Evolutionary conservation across 495 filamentous ascomycete species (phyloP).

Genomic region (Oidiodendron maius): DNA sequence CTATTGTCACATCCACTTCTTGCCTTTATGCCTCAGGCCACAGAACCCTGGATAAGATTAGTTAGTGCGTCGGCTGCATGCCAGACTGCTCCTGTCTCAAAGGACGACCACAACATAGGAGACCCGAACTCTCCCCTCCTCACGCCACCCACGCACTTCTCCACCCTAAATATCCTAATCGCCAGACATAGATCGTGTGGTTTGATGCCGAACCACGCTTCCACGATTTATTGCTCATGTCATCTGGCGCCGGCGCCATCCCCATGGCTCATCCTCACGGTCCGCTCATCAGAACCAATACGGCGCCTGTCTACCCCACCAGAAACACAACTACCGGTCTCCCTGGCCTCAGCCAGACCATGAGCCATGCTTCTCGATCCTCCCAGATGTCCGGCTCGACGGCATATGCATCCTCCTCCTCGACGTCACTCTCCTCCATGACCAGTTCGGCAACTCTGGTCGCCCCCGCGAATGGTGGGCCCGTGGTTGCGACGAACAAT

Average conservation of each 20-base stretch:
- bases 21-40: neutral
- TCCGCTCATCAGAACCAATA: slow-evolving; percentile 42
- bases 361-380: slow-evolving; percentile 40
- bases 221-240: slow-evolving; percentile 9
- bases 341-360: slow-evolving; percentile 30
- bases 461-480: slow-evolving; percentile 41
- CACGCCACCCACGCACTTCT: neutral
- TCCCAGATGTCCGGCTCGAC: slow-evolving; percentile 50
- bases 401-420: slow-evolving; percentile 40
- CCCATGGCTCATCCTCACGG: slow-evolving; percentile 42
- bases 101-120: slow-evolving; percentile 3
- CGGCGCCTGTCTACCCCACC: slow-evolving; percentile 38
- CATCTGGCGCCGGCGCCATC: slow-evolving; percentile 16
- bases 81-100: slow-evolving; percentile 5
- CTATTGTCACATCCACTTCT: too few species aligned
- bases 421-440: slow-evolving; percentile 35
- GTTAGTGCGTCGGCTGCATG: neutral
- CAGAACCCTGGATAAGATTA: neutral
- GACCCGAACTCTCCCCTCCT: neutral
- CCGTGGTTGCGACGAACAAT: slow-evolving; percentile 69
- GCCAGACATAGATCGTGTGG: neutral
- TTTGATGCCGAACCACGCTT: slow-evolving; percentile 20
- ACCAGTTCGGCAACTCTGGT: slow-evolving; percentile 33
- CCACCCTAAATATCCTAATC: neutral
- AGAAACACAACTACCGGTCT: slow-evolving; percentile 23